Conservation (phyloP, 306 rosid species). For the Quercus alba region DNA sequence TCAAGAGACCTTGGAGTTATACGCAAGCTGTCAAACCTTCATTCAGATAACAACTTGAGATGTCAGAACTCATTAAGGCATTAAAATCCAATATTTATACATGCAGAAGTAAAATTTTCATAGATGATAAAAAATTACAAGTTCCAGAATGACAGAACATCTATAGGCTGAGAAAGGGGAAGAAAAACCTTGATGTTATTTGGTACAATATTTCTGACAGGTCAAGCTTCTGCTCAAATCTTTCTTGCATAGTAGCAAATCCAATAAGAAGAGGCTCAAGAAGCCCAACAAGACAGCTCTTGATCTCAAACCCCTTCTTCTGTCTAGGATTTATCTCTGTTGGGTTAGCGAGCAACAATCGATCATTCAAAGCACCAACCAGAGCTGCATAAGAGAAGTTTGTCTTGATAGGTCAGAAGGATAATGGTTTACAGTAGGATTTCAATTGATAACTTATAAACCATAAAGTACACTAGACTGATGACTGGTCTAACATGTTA, state of each 20-base stretch:
- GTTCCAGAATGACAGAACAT: neutral
- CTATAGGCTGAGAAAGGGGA: neutral
- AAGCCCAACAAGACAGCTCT: conserved; percentile 97
- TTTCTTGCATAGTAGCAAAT: conserved; percentile 93
- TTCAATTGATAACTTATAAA: conserved; percentile 3
- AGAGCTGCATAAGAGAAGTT: conserved; percentile 57
- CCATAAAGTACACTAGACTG: neutral
- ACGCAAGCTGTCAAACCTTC: conserved; percentile 98
- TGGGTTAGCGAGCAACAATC: conserved; percentile 78
- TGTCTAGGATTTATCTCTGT: conserved; percentile 88
- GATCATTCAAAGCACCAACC: conserved; percentile 89
- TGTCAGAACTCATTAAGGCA: conserved; percentile 23
- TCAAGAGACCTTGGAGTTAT: conserved; percentile 95
- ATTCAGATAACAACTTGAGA: conserved; percentile 32
- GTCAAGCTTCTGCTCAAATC: conserved; percentile 94
- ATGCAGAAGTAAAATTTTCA: neutral
- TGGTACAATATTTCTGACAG: conserved; percentile 92
- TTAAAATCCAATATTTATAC: conserved; percentile 14
- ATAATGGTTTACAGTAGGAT: neutral
- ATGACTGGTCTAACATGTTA: neutral
- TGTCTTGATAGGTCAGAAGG: conserved; percentile 29
- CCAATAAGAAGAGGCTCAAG: conserved; percentile 99
- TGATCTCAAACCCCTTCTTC: conserved; percentile 79
- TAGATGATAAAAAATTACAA: neutral
- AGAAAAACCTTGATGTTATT: conserved; percentile 89